phyloP scores from a whole-genome alignment of 1,284 basidiomycete species.

The Cutaneotrichosporon arboriforme region DNA sequence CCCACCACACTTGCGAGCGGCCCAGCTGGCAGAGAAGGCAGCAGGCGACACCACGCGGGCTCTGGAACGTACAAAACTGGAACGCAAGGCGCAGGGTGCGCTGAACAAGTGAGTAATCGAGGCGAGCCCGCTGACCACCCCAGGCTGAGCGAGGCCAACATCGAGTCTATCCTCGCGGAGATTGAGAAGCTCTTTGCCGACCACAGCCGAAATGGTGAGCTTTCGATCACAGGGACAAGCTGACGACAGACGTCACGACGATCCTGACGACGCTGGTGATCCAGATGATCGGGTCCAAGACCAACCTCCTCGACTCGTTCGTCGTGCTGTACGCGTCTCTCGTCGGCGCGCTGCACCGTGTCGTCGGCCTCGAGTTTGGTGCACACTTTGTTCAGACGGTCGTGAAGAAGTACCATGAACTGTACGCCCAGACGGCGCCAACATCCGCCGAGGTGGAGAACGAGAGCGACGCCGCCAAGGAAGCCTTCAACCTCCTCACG shows the following conservation, averaged over 20 bases:
- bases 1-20: conserved; percentile 52
- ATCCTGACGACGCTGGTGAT: conserved; percentile 73
- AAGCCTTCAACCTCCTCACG: conserved; percentile 80
- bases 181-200: conserved; percentile 74
- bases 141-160: conserved; percentile 86
- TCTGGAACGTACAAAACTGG: conserved; percentile 62
- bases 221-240: not conserved
- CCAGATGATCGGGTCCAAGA: conserved; percentile 73
- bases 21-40: conserved; percentile 41
- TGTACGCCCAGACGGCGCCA: not conserved
- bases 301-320: conserved; percentile 81
- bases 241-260: conserved; percentile 66
- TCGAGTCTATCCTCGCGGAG: conserved; percentile 69
- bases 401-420: conserved; percentile 23
- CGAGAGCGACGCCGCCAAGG: conserved; percentile 54
- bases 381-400: conserved; percentile 52
- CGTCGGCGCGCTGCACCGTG: conserved; percentile 73
- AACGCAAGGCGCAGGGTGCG: conserved; percentile 75
- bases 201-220: conserved; percentile 70
- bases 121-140: not conserved
- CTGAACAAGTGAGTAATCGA: conserved; percentile 66
- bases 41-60: conserved; percentile 44
- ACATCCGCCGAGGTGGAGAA: conserved; percentile 2
- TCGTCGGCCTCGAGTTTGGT: conserved; percentile 88
- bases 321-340: conserved; percentile 87